Evolutionary conservation across 2,329 filamentous ascomycete genomes (phyloP).

Genomic region (Sarocladiaceae sp.): DNA sequence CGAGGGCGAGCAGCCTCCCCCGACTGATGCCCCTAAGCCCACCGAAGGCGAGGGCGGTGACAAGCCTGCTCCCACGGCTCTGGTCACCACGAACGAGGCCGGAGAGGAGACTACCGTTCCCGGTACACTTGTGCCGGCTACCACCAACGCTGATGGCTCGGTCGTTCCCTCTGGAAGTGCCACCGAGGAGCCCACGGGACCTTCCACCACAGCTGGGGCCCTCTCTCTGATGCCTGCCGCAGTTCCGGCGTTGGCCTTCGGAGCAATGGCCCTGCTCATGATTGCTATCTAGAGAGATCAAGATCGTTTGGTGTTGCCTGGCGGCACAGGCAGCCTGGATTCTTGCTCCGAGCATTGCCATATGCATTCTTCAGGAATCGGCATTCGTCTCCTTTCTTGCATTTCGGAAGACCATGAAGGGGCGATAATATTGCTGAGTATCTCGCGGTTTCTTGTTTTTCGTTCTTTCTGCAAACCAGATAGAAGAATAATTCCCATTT

Average conservation of each 20-base stretch:
- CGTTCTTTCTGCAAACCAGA: no score
- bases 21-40: background rate
- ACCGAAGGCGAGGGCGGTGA: slow-evolving; percentile 10
- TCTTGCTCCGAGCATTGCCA: background rate
- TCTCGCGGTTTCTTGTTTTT: no score
- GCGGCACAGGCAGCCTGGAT: background rate
- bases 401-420: background rate
- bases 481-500: no score
- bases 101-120: slow-evolving; percentile 16
- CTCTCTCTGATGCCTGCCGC: background rate
- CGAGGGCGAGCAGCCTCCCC: slow-evolving; percentile 11
- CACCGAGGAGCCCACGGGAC: background rate
- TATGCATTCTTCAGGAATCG: no score
- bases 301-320: background rate
- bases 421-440: no score
- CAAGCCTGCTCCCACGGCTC: background rate
- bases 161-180: background rate
- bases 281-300: background rate
- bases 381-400: background rate
- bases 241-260: background rate
- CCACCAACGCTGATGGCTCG: background rate
- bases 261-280: background rate
- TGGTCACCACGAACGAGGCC: slow-evolving; percentile 3
- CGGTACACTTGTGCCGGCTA: slow-evolving; percentile 7
- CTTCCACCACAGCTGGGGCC: background rate